Base-by-base conservation (phyloP, 1,139 yeast species). In the Kluyveromyces sp. region DNA sequence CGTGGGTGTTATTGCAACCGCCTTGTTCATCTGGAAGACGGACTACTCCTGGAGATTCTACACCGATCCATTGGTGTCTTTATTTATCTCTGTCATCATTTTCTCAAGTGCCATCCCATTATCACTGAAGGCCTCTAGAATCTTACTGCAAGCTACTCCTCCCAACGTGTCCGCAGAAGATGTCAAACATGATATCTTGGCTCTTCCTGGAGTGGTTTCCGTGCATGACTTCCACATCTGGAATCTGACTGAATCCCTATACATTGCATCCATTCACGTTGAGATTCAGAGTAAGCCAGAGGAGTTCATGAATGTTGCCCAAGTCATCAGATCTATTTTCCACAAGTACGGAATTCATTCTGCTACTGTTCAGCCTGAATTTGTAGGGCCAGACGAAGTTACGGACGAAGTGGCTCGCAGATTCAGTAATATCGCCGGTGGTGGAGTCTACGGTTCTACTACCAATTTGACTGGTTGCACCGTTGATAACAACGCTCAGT, bases 221-320 rank as follows among this genome's bases (percentile, higher is more conserved):
- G 80, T 92, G 34, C 98, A 92, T 63, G 98, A 92, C 62, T 80
- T 92, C 71, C 98, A 92, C 63, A 83, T 92, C 48, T 92, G 98
- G 98, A 92, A 88, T 62, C 73, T 92, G 54, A 86, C 89, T 46
- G 98, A 92, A 66, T 85, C 83, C 51, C 75, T 86, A 45, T 74
- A 80, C 54, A 86, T 92, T 59, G 96, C 96, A 1, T 83, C 96
- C 0, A 73, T 92, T 51, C 98, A 92, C 61, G 82, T 89, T 36
- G 85, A 88, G 54, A 73, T 88, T 40, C 72, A 75, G 45, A 73
- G 76, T 13, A 69, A 73, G 3, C 83, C 84, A n/a, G 77, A 74
- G 44, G 74, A 75, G 36, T 92, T 88, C 61, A 67, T 83, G 51
- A 66, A 69, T n/a, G 75, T 85, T 40, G 95, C 95, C 6, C 72